A percentile compares a stretch with the other conserved stretches of the same genome.
phyloP scores from a whole-genome alignment of 768 basidiomycete species.

The Leucocoprinus sp. region DNA sequence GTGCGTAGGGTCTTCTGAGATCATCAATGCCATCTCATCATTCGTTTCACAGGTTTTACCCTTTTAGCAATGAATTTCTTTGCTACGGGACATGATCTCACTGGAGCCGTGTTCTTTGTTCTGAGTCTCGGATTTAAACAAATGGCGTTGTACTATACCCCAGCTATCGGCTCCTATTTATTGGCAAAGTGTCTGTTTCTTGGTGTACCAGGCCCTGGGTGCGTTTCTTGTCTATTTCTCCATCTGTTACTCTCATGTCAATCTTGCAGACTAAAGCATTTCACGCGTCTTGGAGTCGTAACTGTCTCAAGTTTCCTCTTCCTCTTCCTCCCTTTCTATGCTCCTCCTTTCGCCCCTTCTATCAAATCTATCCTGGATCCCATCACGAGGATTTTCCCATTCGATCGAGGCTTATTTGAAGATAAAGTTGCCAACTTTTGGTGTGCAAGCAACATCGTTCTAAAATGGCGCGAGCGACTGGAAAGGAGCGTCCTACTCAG shows the following conservation, averaged over 20 bases:
- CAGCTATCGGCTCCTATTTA: constrained; percentile 85
- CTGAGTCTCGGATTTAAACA: constrained; percentile 90
- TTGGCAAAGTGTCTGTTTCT: constrained; percentile 84
- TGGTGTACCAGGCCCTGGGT: constrained; percentile 60
- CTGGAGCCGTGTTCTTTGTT: constrained; percentile 76
- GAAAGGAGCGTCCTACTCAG: constrained; percentile 47
- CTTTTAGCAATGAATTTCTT: constrained; percentile 66
- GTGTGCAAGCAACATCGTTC: constrained; percentile 83
- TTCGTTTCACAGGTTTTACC: constrained; percentile 48
- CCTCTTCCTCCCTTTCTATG: constrained; percentile 68
- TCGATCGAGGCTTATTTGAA: constrained; percentile 84
- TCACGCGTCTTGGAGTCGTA: constrained; percentile 55
- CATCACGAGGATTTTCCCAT: constrained; percentile 82
- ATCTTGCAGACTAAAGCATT: constrained; percentile 34
- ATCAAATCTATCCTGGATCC: constrained; percentile 46
- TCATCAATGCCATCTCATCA: constrained; percentile 25
- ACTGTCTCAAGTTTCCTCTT: constrained; percentile 57
- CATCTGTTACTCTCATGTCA: neutral
- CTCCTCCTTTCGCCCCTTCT: constrained; percentile 53
- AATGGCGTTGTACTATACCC: constrained; percentile 92
- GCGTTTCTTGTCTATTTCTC: constrained; percentile 16
- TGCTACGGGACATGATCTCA: constrained; percentile 55
- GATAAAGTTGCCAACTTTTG: constrained; percentile 98
- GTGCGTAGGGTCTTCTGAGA: constrained; percentile 25
- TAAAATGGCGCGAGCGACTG: constrained; percentile 69